These are phyloP conservation scores for Chloranthus sessilifolius DNA, from an alignment of 164 flowering plant species.

Conservation along the genomic window DNA sequence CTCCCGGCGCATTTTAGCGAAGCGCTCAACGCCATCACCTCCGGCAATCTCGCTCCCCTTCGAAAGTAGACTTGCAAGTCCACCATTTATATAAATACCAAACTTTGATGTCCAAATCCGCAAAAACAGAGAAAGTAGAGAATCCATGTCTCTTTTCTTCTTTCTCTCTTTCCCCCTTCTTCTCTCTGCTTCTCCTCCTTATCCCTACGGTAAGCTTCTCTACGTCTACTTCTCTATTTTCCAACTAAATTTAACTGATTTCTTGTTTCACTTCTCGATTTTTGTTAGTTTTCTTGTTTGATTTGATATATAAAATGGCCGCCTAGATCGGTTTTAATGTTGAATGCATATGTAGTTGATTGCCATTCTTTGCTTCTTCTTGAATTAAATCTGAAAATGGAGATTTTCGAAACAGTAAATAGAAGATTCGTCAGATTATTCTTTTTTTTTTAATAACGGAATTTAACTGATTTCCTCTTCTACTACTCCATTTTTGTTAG, in stretches of 20 bases:
- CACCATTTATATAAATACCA: no score
- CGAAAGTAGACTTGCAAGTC: no score
- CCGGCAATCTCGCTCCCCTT: no score
- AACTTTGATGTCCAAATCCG: no score
- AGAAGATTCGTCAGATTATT: no score
- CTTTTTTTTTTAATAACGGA: no score
- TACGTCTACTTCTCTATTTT: conserved; percentile 6
- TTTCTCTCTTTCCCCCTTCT: conserved; percentile 17
- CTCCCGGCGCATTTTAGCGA: no score
- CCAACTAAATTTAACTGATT: background rate
- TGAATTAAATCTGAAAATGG: no score
- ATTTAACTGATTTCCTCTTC: conserved; percentile 8
- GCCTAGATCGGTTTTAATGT: background rate
- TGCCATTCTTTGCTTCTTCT: background rate
- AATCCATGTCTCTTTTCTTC: conserved; percentile 17
- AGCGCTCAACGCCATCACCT: no score
- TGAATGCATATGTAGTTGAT: background rate
- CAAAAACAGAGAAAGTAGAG: no score
- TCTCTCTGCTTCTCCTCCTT: conserved; percentile 9
- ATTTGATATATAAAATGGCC: no score
- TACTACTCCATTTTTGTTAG: conserved; percentile 5
- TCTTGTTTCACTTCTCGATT: background rate
- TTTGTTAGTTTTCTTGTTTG: background rate
- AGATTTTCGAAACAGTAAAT: no score
- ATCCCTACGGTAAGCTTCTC: conserved; percentile 18